Evolutionary conservation across 1,284 basidiomycete genomes (phyloP), one percentile per base, ranked within the genome.

Genomic region (Mycena citricolor): DNA sequence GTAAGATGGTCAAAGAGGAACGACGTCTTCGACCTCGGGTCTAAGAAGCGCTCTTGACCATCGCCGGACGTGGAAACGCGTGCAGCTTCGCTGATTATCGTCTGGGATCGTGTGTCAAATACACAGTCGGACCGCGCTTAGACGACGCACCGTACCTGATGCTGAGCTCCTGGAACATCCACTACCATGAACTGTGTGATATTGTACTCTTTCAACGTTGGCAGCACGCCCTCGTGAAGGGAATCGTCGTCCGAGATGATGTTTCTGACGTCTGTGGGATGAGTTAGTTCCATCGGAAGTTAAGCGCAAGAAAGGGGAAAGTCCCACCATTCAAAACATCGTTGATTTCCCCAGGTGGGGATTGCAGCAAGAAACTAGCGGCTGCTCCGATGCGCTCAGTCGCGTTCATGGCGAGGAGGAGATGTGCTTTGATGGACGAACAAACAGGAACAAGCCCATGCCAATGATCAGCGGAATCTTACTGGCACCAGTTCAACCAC

Each of bases 261-360:
- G 58, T 79, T 82, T 54, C 91, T 86, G 37, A 97, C 80, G 70
- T 94, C 94, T 92, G 63, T 39, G 54, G 44, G 46, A 42, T 39
- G 33, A 43, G 31, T 42, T 33, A 31, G 29, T 31, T 42, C 33
- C 12, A 34, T 33, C 38, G 16, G 5, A 39, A 17, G 23, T 19
- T 17, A 40, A 32, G 42, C 36, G 44, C 24, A 26, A 26, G 10
- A 21, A 31, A 13, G 28, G 48, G 44, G 26, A 31, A 41, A n/a
- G n/a, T 55, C 67, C 57, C 52, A 89, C 89, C 91, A 60, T 90
- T 92, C 47, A 95, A 76, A 20, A 95, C 91, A 68, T 95, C 93
- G 63, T 94, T 95, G 57, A 95, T 93, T 69, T 97, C 90, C 41
- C 94, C 94, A 0, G 94, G 94, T 11, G 94, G 94, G 1, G 90